phyloP scores from a whole-genome alignment of 2,329 filamentous ascomycete genomes.

The Scorias spongiosa region DNA sequence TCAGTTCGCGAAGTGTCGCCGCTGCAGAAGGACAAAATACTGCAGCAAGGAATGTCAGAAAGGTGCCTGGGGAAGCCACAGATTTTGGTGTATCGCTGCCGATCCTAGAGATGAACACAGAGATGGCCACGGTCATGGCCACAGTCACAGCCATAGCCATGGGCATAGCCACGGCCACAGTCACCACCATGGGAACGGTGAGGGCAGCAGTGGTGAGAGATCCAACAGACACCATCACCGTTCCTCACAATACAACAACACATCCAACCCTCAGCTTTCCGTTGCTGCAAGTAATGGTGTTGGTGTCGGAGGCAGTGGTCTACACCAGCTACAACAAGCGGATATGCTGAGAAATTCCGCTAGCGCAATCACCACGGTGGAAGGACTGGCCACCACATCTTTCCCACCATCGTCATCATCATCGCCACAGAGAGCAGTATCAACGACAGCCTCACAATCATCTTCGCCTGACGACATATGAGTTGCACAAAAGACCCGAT shows the following conservation, averaged over 20 bases:
- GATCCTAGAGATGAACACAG: constrained; percentile 21
- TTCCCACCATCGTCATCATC: too few relatives aligned
- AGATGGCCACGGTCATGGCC: not conserved
- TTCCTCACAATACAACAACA: not conserved
- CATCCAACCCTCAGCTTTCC: too few relatives aligned
- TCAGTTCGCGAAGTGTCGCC: constrained; percentile 94
- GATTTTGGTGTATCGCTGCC: constrained; percentile 88
- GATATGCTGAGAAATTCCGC: too few relatives aligned
- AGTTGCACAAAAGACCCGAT: too few relatives aligned
- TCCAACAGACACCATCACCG: not conserved
- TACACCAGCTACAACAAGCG: too few relatives aligned
- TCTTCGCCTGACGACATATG: too few relatives aligned
- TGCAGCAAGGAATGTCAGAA: constrained; percentile 99
- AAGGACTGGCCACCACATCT: too few relatives aligned
- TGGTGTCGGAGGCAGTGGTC: too few relatives aligned
- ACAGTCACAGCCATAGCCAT: not conserved
- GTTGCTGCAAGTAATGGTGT: too few relatives aligned
- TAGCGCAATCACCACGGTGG: too few relatives aligned
- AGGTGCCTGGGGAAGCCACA: constrained; percentile 94
- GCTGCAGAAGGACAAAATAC: constrained; percentile 78
- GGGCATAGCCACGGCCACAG: not conserved
- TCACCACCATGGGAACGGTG: not conserved
- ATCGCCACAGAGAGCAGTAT: too few relatives aligned
- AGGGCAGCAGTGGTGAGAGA: not conserved
- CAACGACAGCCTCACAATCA: too few relatives aligned